These are phyloP conservation scores for Ceratocystis lukuohia DNA, from an alignment of 2,329 filamentous ascomycete species.

Conservation along the genomic window DNA sequence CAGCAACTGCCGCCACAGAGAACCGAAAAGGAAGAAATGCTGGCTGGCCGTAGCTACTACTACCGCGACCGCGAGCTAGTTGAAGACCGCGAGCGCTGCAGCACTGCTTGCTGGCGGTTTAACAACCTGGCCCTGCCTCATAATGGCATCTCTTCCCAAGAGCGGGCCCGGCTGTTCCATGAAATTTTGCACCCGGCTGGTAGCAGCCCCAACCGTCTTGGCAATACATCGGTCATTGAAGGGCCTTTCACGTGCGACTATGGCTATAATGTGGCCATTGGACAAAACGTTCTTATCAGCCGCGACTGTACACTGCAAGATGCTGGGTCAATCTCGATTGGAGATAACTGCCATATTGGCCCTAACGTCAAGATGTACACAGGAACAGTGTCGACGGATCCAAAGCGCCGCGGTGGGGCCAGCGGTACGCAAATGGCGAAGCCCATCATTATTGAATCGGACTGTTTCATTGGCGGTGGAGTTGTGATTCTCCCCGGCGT, in stretches of 20 bases:
- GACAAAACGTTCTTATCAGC: constrained; percentile 70
- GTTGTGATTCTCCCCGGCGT: constrained; percentile 67
- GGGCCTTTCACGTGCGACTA: constrained; percentile 88
- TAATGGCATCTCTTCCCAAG: constrained; percentile 53
- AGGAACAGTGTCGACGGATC: constrained; percentile 57
- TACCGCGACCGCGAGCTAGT: constrained; percentile 66
- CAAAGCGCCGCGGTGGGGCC: constrained; percentile 58
- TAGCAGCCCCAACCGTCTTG: constrained; percentile 45
- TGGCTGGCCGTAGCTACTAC: constrained; percentile 63
- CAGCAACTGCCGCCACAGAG: constrained; percentile 24
- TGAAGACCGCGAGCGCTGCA: constrained; percentile 74
- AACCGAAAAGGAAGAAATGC: constrained; percentile 84
- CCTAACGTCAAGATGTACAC: constrained; percentile 80
- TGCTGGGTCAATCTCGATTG: constrained; percentile 69
- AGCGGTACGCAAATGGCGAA: constrained; percentile 58
- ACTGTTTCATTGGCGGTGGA: constrained; percentile 70
- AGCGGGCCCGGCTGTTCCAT: constrained; percentile 56
- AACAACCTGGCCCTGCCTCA: constrained; percentile 71
- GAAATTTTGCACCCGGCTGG: constrained; percentile 56
- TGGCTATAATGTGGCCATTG: constrained; percentile 85
- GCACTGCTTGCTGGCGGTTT: constrained; percentile 67
- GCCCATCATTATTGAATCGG: constrained; percentile 65
- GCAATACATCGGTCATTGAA: constrained; percentile 66
- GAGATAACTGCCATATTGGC: constrained; percentile 62
- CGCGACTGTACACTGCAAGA: constrained; percentile 78